Percentiles rank a stretch among this genome's conserved stretches.
These are phyloP conservation scores for Kodamaea laetipori DNA, from an alignment of 805 yeast genomes.

Conservation along the genomic window DNA sequence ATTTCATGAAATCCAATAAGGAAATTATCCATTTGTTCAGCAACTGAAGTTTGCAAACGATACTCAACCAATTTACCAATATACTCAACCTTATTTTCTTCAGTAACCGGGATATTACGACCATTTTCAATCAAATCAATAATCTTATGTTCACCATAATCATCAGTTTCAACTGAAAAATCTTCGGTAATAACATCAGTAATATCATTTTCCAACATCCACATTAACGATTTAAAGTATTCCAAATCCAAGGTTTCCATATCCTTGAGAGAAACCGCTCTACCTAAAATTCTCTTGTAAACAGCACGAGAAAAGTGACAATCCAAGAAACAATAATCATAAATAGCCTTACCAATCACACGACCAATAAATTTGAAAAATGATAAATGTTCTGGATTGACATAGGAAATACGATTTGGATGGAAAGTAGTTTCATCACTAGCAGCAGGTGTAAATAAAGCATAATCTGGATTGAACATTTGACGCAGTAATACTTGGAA, in stretches of 20 bases:
- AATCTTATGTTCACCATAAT: conserved; percentile 84
- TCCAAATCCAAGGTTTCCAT: conserved; percentile 93
- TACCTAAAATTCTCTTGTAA: conserved; percentile 80
- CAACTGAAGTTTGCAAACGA: conserved; percentile 76
- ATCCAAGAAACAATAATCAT: conserved; percentile 81
- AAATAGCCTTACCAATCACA: conserved; percentile 91
- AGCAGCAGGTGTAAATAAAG: conserved; percentile 86
- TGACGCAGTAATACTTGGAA: conserved; percentile 90
- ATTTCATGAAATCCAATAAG: conserved; percentile 87
- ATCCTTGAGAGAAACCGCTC: conserved; percentile 82
- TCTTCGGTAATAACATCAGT: conserved; percentile 95
- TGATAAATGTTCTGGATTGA: conserved; percentile 89
- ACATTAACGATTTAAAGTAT: conserved; percentile 84
- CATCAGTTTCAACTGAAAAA: conserved; percentile 90
- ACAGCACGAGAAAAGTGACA: conserved; percentile 96
- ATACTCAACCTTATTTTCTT: conserved; percentile 86
- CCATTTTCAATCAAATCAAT: conserved; percentile 86
- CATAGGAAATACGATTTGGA: conserved; percentile 89
- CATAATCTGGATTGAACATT: conserved; percentile 95
- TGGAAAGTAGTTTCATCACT: conserved; percentile 93
- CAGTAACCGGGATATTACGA: conserved; percentile 80
- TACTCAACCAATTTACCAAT: conserved; percentile 86
- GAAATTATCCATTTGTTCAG: conserved; percentile 85
- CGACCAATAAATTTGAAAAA: conserved; percentile 94
- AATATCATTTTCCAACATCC: conserved; percentile 97